phyloP scores from a whole-genome alignment of 192 early-diverging fungal species.

The Entophlyctis helioformis region DNA sequence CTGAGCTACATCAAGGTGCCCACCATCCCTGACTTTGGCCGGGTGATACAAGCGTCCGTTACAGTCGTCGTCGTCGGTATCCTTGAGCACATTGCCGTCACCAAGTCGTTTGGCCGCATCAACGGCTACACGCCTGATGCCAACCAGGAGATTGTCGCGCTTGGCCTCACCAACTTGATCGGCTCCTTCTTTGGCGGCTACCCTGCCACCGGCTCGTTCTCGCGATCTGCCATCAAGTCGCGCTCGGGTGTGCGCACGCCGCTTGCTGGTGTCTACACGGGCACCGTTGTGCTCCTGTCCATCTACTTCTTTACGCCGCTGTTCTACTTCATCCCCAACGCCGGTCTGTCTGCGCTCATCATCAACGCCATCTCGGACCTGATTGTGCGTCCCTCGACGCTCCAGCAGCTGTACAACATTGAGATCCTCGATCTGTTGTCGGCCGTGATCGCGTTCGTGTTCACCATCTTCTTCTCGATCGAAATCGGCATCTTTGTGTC shows the following conservation, averaged over 20 bases:
- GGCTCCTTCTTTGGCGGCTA: slow-evolving; percentile 80
- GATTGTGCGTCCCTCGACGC: slow-evolving; percentile 45
- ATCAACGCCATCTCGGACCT: slow-evolving; percentile 76
- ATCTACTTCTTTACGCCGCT: slow-evolving; percentile 70
- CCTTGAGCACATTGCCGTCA: slow-evolving; percentile 84
- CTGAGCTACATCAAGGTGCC: slow-evolving; percentile 45
- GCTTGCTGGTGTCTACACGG: slow-evolving; percentile 66
- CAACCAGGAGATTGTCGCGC: slow-evolving; percentile 83
- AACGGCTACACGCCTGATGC: slow-evolving; percentile 74
- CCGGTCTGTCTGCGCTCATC: slow-evolving; percentile 72
- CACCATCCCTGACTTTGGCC: slow-evolving; percentile 11
- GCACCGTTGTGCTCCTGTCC: slow-evolving; percentile 65
- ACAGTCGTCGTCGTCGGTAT: slow-evolving; percentile 63
- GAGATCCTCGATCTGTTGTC: slow-evolving; percentile 39
- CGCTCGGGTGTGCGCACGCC: slow-evolving; percentile 78
- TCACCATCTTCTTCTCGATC: slow-evolving; percentile 54
- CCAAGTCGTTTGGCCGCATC: slow-evolving; percentile 73
- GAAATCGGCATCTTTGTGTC: slow-evolving; percentile 74
- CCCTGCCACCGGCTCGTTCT: slow-evolving; percentile 88
- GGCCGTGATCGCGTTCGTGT: slow-evolving; percentile 35
- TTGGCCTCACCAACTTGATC: slow-evolving; percentile 78
- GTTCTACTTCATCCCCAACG: slow-evolving; percentile 78
- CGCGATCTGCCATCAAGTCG: slow-evolving; percentile 83
- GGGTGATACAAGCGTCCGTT: slow-evolving; percentile 16
- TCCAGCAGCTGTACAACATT: slow-evolving; percentile 53